Conservation (phyloP, 1,139 yeast species). For the Blastobotrys aristatus region DNA sequence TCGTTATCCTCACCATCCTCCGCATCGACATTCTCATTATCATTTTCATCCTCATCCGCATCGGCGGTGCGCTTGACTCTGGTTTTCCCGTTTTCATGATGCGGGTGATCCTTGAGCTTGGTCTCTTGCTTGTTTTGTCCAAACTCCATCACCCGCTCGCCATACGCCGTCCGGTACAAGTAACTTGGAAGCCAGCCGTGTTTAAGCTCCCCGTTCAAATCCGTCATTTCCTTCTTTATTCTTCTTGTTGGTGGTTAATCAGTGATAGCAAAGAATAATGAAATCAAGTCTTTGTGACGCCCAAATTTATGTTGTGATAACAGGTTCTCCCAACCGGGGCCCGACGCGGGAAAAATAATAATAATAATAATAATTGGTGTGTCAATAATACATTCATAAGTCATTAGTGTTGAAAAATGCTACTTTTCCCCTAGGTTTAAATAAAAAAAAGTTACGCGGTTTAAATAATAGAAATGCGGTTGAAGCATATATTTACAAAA, state of each 20-base stretch:
- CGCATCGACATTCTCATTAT: not conserved
- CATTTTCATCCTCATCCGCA: slow-evolving; percentile 1
- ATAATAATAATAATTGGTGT: too few species aligned
- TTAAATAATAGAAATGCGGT: slow-evolving; percentile 21
- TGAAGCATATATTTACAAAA: slow-evolving; percentile 21
- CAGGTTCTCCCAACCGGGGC: too few species aligned
- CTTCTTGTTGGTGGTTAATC: not conserved
- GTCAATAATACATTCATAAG: too few species aligned
- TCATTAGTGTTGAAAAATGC: slow-evolving; percentile 18
- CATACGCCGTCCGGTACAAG: slow-evolving; percentile 27
- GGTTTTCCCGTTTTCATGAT: not conserved
- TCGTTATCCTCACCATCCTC: not conserved
- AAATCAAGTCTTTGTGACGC: not conserved
- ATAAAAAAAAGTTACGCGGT: slow-evolving; percentile 4
- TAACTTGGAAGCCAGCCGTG: slow-evolving; percentile 23
- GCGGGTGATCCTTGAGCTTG: not conserved
- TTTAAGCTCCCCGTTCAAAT: not conserved
- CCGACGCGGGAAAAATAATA: too few species aligned
- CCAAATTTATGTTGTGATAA: too few species aligned
- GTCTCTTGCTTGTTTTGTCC: not conserved
- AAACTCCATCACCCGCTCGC: slow-evolving; percentile 23
- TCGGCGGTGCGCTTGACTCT: not conserved
- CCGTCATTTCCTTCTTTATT: not conserved
- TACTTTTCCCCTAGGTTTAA: not conserved
- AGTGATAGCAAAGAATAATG: not conserved